Conservation (phyloP, 495 filamentous ascomycete genomes). For the Cudoniella acicularis region DNA sequence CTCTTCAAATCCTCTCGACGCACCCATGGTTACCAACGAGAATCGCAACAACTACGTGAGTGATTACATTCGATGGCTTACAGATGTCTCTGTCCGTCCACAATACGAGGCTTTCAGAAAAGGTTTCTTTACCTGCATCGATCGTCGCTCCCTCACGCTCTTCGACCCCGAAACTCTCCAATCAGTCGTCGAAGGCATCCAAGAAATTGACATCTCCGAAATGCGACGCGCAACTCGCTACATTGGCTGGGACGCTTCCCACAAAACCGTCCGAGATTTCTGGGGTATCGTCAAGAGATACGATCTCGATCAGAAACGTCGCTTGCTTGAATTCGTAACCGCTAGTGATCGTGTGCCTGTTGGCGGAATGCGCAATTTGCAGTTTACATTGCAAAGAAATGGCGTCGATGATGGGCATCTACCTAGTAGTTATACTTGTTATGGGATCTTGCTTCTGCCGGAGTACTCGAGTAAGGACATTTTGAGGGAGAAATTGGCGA, state of each 20-base stretch:
- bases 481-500: conserved; percentile 66
- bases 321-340: conserved; percentile 90
- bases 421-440: conserved; percentile 66
- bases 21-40: conserved; percentile 63
- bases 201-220: conserved; percentile 68
- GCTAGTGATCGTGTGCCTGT: conserved; percentile 88
- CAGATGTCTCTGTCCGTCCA: conserved; percentile 67
- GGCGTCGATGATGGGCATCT: conserved; percentile 46
- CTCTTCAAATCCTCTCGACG: conserved; percentile 36
- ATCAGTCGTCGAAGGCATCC: conserved; percentile 74
- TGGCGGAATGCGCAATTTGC: conserved; percentile 70
- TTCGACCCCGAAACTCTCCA: conserved; percentile 70
- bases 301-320: conserved; percentile 61
- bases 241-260: conserved; percentile 67
- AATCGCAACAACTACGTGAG: conserved; percentile 75
- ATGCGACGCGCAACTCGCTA: conserved; percentile 69
- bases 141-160: conserved; percentile 62
- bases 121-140: conserved; percentile 77
- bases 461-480: conserved; percentile 70
- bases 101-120: conserved; percentile 77
- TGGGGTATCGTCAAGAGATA: conserved; percentile 74
- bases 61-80: conserved; percentile 88
- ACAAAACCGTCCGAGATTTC: conserved; percentile 70
- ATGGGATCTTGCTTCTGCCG: conserved; percentile 78
- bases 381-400: conserved; percentile 80